phyloP scores from a whole-genome alignment of 2,329 filamentous ascomycete genomes.

The Dactylonectria macrodidyma region DNA sequence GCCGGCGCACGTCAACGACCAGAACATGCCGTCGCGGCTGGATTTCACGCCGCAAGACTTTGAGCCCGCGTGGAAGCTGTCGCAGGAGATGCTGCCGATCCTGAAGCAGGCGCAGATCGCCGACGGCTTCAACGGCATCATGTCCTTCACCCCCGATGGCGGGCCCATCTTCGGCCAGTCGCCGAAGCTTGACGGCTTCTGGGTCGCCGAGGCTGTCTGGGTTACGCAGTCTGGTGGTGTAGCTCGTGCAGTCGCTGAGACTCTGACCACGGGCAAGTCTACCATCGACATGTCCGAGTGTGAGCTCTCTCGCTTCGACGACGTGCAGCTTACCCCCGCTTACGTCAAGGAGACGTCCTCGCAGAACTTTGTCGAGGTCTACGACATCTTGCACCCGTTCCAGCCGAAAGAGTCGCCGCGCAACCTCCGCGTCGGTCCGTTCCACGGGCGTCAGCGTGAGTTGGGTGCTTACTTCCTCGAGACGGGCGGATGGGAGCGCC shows the following conservation, averaged over 20 bases:
- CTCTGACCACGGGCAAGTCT: conserved; percentile 70
- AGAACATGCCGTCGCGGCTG: conserved; percentile 75
- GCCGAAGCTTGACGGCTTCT: conserved; percentile 73
- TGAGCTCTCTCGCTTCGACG: conserved; percentile 73
- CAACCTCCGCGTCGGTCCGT: conserved; percentile 72
- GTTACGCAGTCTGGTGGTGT: conserved; percentile 77
- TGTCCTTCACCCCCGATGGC: conserved; percentile 77
- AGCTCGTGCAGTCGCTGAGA: conserved; percentile 71
- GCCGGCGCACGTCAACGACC: conserved; percentile 67
- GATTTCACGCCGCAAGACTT: conserved; percentile 74
- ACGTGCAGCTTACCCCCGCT: conserved; percentile 68
- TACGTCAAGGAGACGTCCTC: conserved; percentile 73
- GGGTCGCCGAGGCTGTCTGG: conserved; percentile 77
- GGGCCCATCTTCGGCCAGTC: conserved; percentile 72
- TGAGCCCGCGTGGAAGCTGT: conserved; percentile 71
- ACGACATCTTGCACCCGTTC: conserved; percentile 75
- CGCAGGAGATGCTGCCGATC: conserved; percentile 67
- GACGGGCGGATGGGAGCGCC: conserved; percentile 73
- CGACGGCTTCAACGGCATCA: conserved; percentile 76
- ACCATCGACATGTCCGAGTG: conserved; percentile 71
- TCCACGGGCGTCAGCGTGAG: conserved; percentile 67
- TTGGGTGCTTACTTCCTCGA: conserved; percentile 74
- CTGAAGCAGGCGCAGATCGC: conserved; percentile 66
- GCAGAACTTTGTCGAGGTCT: conserved; percentile 75
- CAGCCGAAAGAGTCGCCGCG: conserved; percentile 71